phyloP scores from a whole-genome alignment of 2,329 filamentous ascomycete species.

The Lecanoromycetidae sp. region DNA sequence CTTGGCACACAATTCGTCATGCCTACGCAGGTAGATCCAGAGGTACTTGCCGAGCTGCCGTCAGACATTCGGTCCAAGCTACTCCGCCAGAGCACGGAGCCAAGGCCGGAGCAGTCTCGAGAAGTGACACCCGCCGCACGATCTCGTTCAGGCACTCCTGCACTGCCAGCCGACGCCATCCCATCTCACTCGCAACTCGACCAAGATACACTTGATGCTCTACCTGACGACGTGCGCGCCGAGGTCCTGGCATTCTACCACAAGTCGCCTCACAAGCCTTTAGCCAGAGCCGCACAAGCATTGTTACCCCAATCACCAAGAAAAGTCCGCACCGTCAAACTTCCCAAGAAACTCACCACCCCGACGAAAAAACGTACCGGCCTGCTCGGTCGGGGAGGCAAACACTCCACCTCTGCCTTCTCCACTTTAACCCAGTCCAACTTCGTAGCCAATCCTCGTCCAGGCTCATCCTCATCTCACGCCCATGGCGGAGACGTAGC shows the following conservation, averaged over 20 bases:
- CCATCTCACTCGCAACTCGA: conserved; percentile 68
- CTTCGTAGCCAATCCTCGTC: conserved; percentile 39
- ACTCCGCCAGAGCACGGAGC: conserved; percentile 28
- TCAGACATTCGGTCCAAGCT: conserved; percentile 69
- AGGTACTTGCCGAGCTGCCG: conserved; percentile 73
- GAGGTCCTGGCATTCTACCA: conserved; percentile 68
- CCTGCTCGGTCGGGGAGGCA: conserved; percentile 33
- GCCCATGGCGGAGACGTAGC: conserved; percentile 22
- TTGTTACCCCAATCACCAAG: conserved; percentile 41
- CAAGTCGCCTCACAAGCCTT: conserved; percentile 28
- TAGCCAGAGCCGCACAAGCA: conserved; percentile 24
- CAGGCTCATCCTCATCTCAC: conserved; percentile 18
- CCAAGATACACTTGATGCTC: conserved; percentile 64
- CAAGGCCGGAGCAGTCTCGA: background rate
- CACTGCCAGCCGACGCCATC: conserved; percentile 29
- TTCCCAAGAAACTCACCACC: conserved; percentile 38
- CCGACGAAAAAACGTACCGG: conserved; percentile 54
- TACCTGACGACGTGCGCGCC: conserved; percentile 74
- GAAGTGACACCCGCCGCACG: conserved; percentile 18
- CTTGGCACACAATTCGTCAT: conserved; percentile 85
- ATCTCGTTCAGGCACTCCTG: conserved; percentile 28
- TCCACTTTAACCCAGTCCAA: conserved; percentile 61
- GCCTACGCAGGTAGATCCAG: conserved; percentile 67
- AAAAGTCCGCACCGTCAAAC: conserved; percentile 42
- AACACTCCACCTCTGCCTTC: conserved; percentile 42